phyloP scores from a whole-genome alignment of 257 asterid species.

The Capsicum chinense region DNA sequence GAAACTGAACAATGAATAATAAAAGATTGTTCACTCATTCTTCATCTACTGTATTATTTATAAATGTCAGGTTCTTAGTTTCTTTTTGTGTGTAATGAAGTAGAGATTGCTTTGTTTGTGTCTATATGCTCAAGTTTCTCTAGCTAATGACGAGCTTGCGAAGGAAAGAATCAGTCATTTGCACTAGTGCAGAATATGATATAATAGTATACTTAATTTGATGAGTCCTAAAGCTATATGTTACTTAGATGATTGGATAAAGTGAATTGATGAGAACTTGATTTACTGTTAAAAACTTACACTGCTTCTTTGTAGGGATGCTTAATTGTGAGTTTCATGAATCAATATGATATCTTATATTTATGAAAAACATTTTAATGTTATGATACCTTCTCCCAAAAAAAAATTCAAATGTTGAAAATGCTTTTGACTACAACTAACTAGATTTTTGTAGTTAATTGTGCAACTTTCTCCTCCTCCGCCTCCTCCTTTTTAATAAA shows the following conservation, averaged over 20 bases:
- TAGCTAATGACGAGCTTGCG: background rate
- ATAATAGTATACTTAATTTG: constrained; percentile 17
- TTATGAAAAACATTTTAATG: background rate
- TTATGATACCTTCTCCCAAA: too few species aligned
- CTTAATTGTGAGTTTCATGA: background rate
- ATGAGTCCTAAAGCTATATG: background rate
- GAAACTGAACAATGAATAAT: constrained; percentile 16
- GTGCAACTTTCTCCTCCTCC: background rate
- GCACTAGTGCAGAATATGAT: background rate
- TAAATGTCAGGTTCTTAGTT: constrained; percentile 1
- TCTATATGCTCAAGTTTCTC: background rate
- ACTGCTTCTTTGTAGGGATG: background rate
- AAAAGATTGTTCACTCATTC: background rate
- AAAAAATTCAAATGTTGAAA: background rate
- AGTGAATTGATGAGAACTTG: constrained; percentile 7
- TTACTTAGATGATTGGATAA: background rate
- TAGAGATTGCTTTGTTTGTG: background rate
- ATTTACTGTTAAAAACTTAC: constrained; percentile 7
- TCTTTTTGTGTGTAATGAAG: background rate
- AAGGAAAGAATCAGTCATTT: background rate
- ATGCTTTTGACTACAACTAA: background rate
- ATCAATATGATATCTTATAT: background rate
- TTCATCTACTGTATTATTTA: background rate
- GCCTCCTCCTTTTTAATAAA: too few species aligned
- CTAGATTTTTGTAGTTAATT: background rate